Evolutionary conservation across 1,284 basidiomycete species (phyloP).

Genomic region (Apiotrichum montevideense): DNA sequence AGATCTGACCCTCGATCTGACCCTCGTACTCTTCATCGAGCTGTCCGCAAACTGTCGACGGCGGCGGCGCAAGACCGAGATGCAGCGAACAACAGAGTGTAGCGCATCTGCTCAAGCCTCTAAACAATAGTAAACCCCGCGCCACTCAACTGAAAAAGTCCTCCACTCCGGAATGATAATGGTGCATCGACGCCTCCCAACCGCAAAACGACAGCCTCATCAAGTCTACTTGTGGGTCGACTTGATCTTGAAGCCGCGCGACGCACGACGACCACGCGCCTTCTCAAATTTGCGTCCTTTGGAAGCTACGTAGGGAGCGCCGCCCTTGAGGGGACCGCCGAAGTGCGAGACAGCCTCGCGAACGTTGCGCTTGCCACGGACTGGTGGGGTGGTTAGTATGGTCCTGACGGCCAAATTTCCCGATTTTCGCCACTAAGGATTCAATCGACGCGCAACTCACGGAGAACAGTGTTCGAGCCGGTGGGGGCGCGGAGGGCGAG

Average conservation of each 20-base stretch:
- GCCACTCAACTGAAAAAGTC: too few relatives aligned
- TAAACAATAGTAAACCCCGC: too few relatives aligned
- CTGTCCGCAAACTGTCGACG: too few relatives aligned
- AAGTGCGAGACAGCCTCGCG: conserved; percentile 96
- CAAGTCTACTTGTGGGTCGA: conserved; percentile 43
- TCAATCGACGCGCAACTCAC: neutral
- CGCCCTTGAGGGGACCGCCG: conserved; percentile 53
- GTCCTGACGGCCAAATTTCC: too few relatives aligned
- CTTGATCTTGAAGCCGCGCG: conserved; percentile 49
- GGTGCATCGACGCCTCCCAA: too few relatives aligned
- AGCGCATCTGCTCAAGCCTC: too few relatives aligned
- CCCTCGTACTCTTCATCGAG: too few relatives aligned
- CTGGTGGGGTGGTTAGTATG: neutral
- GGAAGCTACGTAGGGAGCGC: conserved; percentile 67
- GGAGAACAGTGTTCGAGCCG: conserved; percentile 86
- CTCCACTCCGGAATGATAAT: too few relatives aligned
- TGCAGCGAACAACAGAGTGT: too few relatives aligned
- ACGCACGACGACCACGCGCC: conserved; percentile 72
- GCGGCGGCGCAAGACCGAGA: too few relatives aligned
- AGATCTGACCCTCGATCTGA: too few relatives aligned
- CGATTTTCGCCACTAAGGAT: neutral
- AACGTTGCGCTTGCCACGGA: conserved; percentile 75
- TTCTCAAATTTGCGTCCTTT: conserved; percentile 85
- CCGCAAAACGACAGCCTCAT: too few relatives aligned
- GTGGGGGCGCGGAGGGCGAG: conserved; percentile 90